Evolutionary conservation across 2,329 filamentous ascomycete genomes (phyloP).

Genomic region (Neospermospora avenae): DNA sequence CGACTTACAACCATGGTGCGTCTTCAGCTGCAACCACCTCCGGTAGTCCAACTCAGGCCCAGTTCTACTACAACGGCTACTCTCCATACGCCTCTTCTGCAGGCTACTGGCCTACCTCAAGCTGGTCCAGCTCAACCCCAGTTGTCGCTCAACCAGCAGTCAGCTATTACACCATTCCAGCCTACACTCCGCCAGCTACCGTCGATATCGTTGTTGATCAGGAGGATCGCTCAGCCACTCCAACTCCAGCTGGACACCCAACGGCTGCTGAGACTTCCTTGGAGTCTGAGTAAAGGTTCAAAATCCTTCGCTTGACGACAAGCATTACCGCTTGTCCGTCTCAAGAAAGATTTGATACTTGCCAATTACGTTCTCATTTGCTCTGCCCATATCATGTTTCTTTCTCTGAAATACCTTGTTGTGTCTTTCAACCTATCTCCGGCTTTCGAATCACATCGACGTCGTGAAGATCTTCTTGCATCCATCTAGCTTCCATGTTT

Average conservation of each 20-base stretch:
- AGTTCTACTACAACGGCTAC: slow-evolving; percentile 12
- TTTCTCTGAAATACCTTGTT: neutral
- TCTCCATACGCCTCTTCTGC: slow-evolving; percentile 14
- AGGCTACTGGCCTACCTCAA: slow-evolving; percentile 5
- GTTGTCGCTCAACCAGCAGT: neutral
- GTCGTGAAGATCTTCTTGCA: slow-evolving; percentile 1
- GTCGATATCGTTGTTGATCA: slow-evolving; percentile 5
- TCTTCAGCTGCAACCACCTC: slow-evolving; percentile 7
- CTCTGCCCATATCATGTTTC: slow-evolving; percentile 4
- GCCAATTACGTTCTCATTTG: neutral
- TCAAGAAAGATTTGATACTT: neutral
- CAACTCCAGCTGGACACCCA: slow-evolving; percentile 26
- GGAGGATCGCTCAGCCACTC: slow-evolving; percentile 28
- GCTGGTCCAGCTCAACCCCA: slow-evolving; percentile 5
- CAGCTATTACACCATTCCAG: slow-evolving; percentile 4
- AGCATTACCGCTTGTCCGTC: slow-evolving; percentile 4
- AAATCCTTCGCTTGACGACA: neutral
- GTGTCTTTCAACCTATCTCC: neutral
- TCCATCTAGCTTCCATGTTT: slow-evolving; percentile 9
- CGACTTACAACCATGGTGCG: slow-evolving; percentile 12
- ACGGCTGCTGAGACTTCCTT: slow-evolving; percentile 15
- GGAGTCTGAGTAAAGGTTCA: slow-evolving; percentile 16
- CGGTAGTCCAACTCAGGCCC: slow-evolving; percentile 18
- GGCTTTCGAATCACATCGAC: slow-evolving; percentile 1
- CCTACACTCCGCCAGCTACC: slow-evolving; percentile 12